Conservation (phyloP, 2,329 filamentous ascomycete species). For the Annulohypoxylon truncatum region DNA sequence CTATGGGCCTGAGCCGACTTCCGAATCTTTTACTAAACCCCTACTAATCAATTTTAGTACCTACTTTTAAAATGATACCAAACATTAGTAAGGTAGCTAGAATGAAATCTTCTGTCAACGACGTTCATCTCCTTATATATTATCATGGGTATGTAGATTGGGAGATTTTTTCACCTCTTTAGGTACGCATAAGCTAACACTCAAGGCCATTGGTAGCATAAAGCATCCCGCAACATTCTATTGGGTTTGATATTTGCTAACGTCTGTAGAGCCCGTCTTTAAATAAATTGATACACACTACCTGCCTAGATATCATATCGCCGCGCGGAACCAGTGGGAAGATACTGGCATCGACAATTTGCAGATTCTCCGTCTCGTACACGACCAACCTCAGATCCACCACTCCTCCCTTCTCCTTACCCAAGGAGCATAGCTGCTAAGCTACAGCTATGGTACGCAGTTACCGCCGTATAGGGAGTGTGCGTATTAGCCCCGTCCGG, state of each 20-base stretch:
- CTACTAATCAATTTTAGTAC: neutral
- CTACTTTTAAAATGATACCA: neutral
- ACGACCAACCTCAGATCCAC: slow-evolving; percentile 12
- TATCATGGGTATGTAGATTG: too few relatives aligned
- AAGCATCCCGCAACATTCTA: too few relatives aligned
- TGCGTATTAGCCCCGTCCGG: neutral
- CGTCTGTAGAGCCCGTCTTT: too few relatives aligned
- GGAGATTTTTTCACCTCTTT: too few relatives aligned
- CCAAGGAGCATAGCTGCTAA: slow-evolving; percentile 27
- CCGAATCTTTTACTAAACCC: neutral
- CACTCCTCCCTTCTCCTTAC: slow-evolving; percentile 22
- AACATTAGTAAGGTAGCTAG: too few relatives aligned
- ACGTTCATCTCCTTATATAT: too few relatives aligned
- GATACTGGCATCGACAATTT: slow-evolving; percentile 23
- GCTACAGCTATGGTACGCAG: neutral
- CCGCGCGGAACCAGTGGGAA: slow-evolving; percentile 19
- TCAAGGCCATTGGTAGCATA: too few relatives aligned
- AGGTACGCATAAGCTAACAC: too few relatives aligned
- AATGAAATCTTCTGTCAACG: too few relatives aligned
- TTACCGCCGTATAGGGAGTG: neutral
- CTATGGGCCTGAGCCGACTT: neutral
- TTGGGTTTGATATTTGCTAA: too few relatives aligned
- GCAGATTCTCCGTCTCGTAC: slow-evolving; percentile 22
- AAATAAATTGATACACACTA: too few relatives aligned
- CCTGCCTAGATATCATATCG: slow-evolving; percentile 13